These are phyloP conservation scores for Sanghuangporus sanghuang DNA, from an alignment of 1,284 basidiomycete genomes.

Conservation along the genomic window DNA sequence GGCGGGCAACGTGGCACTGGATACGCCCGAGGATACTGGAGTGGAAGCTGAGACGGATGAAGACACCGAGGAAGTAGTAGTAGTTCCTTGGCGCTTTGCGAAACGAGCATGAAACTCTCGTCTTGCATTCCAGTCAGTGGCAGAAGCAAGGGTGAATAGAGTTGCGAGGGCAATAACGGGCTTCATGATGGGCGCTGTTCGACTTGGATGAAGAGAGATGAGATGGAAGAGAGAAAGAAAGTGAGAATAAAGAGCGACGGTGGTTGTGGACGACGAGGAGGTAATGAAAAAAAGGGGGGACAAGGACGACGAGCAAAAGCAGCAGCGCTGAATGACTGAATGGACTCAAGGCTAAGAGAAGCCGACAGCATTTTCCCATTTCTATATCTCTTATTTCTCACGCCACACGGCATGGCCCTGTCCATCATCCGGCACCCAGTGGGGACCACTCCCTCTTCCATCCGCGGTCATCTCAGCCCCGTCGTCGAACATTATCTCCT, in stretches of 20 bases:
- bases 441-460: too few relatives aligned
- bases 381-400: background rate
- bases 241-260: background rate
- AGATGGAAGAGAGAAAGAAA: background rate
- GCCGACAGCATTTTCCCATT: background rate
- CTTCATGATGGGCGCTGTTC: constrained; percentile 34
- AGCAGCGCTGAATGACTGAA: too few relatives aligned
- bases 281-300: background rate
- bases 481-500: too few relatives aligned
- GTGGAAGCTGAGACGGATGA: constrained; percentile 24
- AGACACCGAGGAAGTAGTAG: constrained; percentile 22
- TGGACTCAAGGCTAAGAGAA: too few relatives aligned
- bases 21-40: constrained; percentile 21
- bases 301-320: background rate
- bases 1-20: constrained; percentile 17
- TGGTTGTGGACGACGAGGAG: background rate
- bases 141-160: constrained; percentile 39
- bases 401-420: background rate
- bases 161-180: constrained; percentile 33
- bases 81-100: constrained; percentile 20
- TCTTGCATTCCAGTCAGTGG: constrained; percentile 26
- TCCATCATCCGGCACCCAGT: background rate
- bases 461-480: too few relatives aligned
- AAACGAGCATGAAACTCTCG: constrained; percentile 22
- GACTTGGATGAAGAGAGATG: background rate